phyloP scores from a whole-genome alignment of 1,284 basidiomycete species.

The Chalciporus piperatoides region DNA sequence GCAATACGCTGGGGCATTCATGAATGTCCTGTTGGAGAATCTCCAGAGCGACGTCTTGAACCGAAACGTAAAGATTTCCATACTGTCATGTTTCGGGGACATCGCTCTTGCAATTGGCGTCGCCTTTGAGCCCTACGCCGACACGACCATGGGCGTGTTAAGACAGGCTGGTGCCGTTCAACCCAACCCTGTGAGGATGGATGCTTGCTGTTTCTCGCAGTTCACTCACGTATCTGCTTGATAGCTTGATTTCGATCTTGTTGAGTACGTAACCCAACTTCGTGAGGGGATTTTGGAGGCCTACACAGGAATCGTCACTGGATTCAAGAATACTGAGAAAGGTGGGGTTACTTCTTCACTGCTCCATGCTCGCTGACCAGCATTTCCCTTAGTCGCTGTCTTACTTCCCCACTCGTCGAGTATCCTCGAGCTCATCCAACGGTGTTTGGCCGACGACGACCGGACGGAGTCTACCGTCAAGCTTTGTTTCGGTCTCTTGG shows the following conservation, averaged over 20 bases:
- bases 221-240: slow-evolving; percentile 12
- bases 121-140: slow-evolving; percentile 86
- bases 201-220: slow-evolving; percentile 4
- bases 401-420: slow-evolving; percentile 73
- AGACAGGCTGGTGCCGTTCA: slow-evolving; percentile 86
- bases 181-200: slow-evolving; percentile 70
- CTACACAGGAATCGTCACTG: slow-evolving; percentile 92
- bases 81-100: slow-evolving; percentile 95
- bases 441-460: slow-evolving; percentile 81
- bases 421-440: slow-evolving; percentile 82
- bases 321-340: slow-evolving; percentile 81
- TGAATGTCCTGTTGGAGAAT: slow-evolving; percentile 89
- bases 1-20: slow-evolving; percentile 84
- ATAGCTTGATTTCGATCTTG: slow-evolving; percentile 82
- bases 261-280: slow-evolving; percentile 89
- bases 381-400: slow-evolving; percentile 44
- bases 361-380: slow-evolving; percentile 1
- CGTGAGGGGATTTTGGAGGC: slow-evolving; percentile 97
- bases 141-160: slow-evolving; percentile 88
- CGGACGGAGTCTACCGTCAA: slow-evolving; percentile 77
- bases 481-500: slow-evolving; percentile 80
- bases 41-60: slow-evolving; percentile 89
- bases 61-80: slow-evolving; percentile 94
- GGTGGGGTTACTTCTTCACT: slow-evolving; percentile 39
- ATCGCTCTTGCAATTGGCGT: slow-evolving; percentile 91